A percentile compares a stretch with the other conserved stretches of the same genome.
phyloP scores from a whole-genome alignment of 768 basidiomycete genomes.

The Mycena olivaceomarginata region DNA sequence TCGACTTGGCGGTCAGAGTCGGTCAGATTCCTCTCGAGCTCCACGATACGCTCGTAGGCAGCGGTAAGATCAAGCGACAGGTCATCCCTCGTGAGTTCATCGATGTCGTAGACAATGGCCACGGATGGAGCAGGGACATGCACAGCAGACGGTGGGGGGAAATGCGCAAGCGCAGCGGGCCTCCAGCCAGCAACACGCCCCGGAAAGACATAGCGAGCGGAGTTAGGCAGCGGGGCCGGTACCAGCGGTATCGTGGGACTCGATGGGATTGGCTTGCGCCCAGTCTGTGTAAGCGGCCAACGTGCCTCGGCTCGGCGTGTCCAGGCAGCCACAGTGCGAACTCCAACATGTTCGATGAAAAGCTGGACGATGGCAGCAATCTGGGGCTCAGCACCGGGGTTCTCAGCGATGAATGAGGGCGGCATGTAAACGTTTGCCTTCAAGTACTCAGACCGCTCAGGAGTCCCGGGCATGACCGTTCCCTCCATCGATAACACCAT shows the following conservation, averaged over 20 bases:
- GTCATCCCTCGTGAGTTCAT: neutral
- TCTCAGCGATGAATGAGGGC: neutral
- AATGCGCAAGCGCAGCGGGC: too few relatives aligned
- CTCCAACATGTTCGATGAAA: neutral
- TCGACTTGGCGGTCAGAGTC: too few relatives aligned
- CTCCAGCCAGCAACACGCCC: neutral
- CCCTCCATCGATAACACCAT: neutral
- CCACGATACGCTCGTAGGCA: neutral
- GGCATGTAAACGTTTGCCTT: neutral
- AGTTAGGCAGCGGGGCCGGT: neutral
- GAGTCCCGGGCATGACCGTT: neutral
- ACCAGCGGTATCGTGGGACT: neutral
- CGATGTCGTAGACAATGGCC: too few relatives aligned
- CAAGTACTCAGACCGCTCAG: neutral
- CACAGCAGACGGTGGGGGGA: too few relatives aligned
- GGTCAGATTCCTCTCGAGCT: too few relatives aligned
- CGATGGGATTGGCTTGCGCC: neutral
- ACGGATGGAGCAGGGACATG: too few relatives aligned
- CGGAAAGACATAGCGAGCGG: conserved; percentile 1
- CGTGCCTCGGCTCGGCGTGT: neutral
- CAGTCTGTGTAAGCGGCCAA: neutral
- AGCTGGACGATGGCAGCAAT: neutral
- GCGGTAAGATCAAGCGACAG: neutral
- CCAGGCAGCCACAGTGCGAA: neutral
- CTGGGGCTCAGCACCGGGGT: neutral